Conservation (phyloP, 2,329 filamentous ascomycete genomes). For the Claviceps spartinae region DNA sequence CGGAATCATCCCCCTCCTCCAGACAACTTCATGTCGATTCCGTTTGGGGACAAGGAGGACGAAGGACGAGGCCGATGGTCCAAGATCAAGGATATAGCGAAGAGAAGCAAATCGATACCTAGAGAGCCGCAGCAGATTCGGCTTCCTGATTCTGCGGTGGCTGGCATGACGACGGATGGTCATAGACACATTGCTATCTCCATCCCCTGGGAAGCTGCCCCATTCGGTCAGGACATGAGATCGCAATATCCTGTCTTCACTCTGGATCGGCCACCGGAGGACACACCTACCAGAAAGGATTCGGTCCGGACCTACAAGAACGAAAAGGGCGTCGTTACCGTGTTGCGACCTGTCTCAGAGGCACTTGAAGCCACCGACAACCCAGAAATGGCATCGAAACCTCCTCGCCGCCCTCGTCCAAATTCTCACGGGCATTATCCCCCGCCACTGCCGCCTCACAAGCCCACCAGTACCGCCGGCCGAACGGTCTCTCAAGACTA, state of each 20-base stretch:
- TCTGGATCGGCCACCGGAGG: slow-evolving; percentile 7
- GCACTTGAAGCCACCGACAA: slow-evolving; percentile 7
- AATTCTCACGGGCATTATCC: slow-evolving; percentile 2
- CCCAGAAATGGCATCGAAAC: background rate
- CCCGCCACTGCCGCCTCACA: slow-evolving; percentile 2
- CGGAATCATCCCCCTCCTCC: slow-evolving; percentile 34
- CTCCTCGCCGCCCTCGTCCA: background rate
- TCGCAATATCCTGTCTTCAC: slow-evolving; percentile 22
- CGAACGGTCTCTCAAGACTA: slow-evolving; percentile 10
- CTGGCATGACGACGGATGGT: slow-evolving; percentile 37
- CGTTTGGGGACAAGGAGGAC: slow-evolving; percentile 16
- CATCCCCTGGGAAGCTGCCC: slow-evolving; percentile 38
- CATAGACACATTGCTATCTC: slow-evolving; percentile 48
- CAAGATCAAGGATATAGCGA: slow-evolving; percentile 27
- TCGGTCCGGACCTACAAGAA: slow-evolving; percentile 18
- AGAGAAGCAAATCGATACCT: slow-evolving; percentile 22
- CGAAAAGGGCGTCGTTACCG: slow-evolving; percentile 24
- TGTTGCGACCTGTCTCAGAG: slow-evolving; percentile 19
- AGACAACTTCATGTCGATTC: slow-evolving; percentile 35
- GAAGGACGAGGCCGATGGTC: slow-evolving; percentile 26
- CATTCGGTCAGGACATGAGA: slow-evolving; percentile 21
- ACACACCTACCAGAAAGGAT: slow-evolving; percentile 3
- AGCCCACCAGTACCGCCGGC: slow-evolving; percentile 8
- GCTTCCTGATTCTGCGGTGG: slow-evolving; percentile 42
- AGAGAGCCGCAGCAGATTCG: slow-evolving; percentile 19